Evolutionary conservation across 495 filamentous ascomycete genomes (phyloP).

Genomic region (Daldinia childiae): DNA sequence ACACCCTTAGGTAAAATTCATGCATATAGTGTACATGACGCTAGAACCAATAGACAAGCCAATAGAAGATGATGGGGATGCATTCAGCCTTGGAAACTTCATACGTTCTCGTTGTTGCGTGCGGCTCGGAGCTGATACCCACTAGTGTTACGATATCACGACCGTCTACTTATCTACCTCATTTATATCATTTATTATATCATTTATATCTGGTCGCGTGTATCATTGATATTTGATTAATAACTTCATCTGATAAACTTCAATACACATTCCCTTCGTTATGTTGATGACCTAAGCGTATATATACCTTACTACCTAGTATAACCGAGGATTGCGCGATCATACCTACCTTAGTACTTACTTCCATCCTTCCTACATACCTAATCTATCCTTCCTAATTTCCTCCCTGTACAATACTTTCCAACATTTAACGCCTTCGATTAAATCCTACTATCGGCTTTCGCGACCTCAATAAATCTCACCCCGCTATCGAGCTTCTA

Average conservation of each 20-base stretch:
- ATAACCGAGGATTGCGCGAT: neutral
- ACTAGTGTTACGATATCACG: constrained; percentile 11
- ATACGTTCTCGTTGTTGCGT: constrained; percentile 3
- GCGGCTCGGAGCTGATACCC: constrained; percentile 26
- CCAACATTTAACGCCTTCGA: neutral
- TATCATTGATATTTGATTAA: neutral
- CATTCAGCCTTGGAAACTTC: constrained; percentile 23
- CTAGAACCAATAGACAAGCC: constrained; percentile 2
- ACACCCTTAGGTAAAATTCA: neutral
- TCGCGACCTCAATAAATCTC: neutral
- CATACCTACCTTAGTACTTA: too few species aligned
- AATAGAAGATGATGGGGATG: constrained; percentile 3
- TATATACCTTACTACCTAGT: too few species aligned
- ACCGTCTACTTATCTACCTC: neutral
- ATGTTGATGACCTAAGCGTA: neutral
- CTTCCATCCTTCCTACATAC: too few species aligned
- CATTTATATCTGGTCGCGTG: neutral
- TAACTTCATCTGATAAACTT: neutral
- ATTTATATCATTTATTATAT: neutral
- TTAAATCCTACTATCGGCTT: neutral
- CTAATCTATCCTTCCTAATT: neutral
- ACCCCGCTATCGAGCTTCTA: neutral
- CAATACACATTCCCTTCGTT: neutral
- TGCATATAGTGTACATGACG: constrained; percentile 11
- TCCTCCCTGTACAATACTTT: neutral